Evolutionary conservation across 176 grass and related monocot species (phyloP).

Genomic region (Raddia distichophylla): DNA sequence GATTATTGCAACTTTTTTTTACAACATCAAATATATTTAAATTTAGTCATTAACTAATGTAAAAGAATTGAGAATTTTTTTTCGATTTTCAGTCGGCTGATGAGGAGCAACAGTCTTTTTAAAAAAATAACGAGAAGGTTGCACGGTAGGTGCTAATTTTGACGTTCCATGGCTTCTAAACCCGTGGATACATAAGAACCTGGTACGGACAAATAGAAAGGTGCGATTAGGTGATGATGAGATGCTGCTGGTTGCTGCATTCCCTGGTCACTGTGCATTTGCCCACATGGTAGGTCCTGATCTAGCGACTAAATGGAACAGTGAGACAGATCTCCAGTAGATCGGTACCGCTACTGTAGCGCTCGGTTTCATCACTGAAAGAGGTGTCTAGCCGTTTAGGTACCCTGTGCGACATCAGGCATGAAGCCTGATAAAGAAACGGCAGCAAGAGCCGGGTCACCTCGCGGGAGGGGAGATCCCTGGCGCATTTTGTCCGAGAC

Average conservation of each 20-base stretch:
- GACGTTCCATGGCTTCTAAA: too few species aligned
- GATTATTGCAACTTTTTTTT: too few species aligned
- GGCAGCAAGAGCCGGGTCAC: background rate
- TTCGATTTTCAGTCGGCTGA: too few species aligned
- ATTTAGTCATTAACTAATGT: too few species aligned
- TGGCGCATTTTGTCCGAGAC: background rate
- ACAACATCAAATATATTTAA: too few species aligned
- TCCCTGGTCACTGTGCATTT: background rate
- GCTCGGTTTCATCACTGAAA: background rate
- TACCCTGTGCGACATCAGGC: background rate
- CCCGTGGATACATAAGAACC: background rate
- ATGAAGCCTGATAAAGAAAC: constrained; percentile 38
- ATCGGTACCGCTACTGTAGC: background rate
- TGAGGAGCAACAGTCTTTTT: too few species aligned
- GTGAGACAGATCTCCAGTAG: background rate
- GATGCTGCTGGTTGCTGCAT: too few species aligned
- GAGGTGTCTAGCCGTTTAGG: constrained; percentile 28
- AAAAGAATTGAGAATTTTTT: too few species aligned
- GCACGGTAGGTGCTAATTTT: too few species aligned
- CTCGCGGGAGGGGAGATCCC: background rate
- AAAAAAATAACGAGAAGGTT: too few species aligned
- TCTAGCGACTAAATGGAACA: background rate
- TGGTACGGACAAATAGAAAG: background rate
- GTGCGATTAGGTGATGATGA: too few species aligned
- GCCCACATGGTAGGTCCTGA: constrained; percentile 12